phyloP scores from a whole-genome alignment of 768 basidiomycete genomes.

The Mycena galopus region DNA sequence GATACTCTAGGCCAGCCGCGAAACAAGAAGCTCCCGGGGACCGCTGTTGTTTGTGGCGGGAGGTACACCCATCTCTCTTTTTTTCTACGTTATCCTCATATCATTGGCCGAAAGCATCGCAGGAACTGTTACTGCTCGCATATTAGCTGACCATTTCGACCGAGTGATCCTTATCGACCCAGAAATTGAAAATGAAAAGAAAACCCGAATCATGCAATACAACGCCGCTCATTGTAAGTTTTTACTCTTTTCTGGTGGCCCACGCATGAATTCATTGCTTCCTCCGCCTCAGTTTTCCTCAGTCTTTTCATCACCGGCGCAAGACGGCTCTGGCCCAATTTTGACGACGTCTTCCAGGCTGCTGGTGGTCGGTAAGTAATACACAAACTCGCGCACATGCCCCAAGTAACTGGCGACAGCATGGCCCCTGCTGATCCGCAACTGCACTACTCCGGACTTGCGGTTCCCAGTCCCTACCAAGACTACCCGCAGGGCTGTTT shows the following conservation, averaged over 20 bases:
- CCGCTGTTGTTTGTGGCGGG: conserved; percentile 44
- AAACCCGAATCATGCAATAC: conserved; percentile 39
- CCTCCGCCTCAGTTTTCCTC: conserved; percentile 17
- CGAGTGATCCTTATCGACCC: conserved; percentile 40
- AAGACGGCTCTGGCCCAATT: conserved; percentile 38
- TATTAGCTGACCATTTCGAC: conserved; percentile 33
- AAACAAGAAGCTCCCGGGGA: conserved; percentile 13
- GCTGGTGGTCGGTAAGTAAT: conserved; percentile 36
- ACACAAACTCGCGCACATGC: background rate
- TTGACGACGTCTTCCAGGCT: conserved; percentile 34
- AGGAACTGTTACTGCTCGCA: conserved; percentile 41
- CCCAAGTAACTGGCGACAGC: background rate
- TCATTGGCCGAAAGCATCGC: conserved; percentile 36
- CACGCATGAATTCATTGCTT: background rate
- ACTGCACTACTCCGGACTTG: conserved; percentile 32
- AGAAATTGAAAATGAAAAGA: conserved; percentile 35
- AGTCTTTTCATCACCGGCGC: conserved; percentile 34
- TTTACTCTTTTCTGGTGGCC: too few species aligned
- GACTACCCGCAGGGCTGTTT: conserved; percentile 15
- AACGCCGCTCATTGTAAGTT: conserved; percentile 34
- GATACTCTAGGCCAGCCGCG: conserved; percentile 12
- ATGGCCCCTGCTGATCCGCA: conserved; percentile 31
- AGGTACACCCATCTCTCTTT: conserved; percentile 32
- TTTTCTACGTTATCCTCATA: background rate
- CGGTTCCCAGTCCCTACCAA: conserved; percentile 16